Percentiles rank a stretch among this genome's conserved stretches.
Conservation (phyloP, 441 rosid genomes). For the Corymbia citriodora region DNA sequence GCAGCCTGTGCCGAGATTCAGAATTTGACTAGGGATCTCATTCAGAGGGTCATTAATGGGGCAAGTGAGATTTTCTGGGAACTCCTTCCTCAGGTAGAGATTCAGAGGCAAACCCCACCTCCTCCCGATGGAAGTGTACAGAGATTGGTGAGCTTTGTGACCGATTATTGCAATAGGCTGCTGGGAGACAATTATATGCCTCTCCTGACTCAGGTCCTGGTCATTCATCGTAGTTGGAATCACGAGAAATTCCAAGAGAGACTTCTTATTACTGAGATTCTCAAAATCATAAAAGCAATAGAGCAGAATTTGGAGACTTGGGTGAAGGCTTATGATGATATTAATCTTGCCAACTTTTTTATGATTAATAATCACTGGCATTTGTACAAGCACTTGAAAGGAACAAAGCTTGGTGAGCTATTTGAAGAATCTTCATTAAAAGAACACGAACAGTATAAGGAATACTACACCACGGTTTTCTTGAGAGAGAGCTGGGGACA, state of each 20-base stretch:
- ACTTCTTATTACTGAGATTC: slow-evolving; percentile 61
- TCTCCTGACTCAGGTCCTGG: slow-evolving; percentile 66
- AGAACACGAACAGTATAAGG: slow-evolving; percentile 84
- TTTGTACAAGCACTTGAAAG: slow-evolving; percentile 76
- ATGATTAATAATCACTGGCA: slow-evolving; percentile 94
- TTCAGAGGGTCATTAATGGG: slow-evolving; percentile 79
- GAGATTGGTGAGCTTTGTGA: slow-evolving; percentile 68
- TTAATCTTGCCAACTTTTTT: slow-evolving; percentile 52
- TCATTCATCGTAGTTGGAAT: slow-evolving; percentile 93
- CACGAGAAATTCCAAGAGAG: slow-evolving; percentile 83
- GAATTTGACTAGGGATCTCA: slow-evolving; percentile 91
- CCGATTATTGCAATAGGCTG: slow-evolving; percentile 83
- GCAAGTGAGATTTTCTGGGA: slow-evolving; percentile 95
- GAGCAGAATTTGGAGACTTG: slow-evolving; percentile 74
- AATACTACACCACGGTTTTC: slow-evolving; percentile 54
- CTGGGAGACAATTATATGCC: slow-evolving; percentile 81
- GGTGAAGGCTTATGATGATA: slow-evolving; percentile 71
- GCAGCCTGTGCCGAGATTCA: slow-evolving; percentile 88
- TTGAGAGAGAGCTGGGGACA: slow-evolving; percentile 87
- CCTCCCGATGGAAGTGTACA: slow-evolving; percentile 82
- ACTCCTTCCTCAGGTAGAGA: slow-evolving; percentile 78
- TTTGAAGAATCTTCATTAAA: slow-evolving; percentile 81
- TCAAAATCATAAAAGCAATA: slow-evolving; percentile 60
- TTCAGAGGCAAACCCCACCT: slow-evolving; percentile 75
- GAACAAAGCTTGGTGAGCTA: slow-evolving; percentile 74